Conservation (phyloP, 129 eudicot genomes). For the Lonicera japonica region DNA sequence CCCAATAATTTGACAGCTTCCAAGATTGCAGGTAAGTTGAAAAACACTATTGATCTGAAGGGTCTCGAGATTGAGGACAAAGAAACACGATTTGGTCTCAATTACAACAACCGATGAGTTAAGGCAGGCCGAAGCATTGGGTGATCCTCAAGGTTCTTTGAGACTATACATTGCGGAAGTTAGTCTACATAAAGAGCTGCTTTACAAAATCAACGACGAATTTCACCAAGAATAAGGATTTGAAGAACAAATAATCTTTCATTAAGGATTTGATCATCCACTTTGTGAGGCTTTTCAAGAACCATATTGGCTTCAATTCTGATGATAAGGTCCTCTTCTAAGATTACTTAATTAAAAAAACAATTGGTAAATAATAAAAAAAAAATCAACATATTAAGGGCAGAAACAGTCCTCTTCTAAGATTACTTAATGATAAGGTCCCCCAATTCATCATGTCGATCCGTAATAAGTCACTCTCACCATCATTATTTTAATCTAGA, state of each 20-base stretch:
- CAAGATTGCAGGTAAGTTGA: slow-evolving; percentile 54
- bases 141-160: too few species aligned
- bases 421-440: not conserved
- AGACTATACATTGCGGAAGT: too few species aligned
- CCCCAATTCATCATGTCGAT: too few species aligned
- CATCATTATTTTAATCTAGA: not conserved
- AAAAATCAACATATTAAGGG: not conserved
- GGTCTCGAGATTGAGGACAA: slow-evolving; percentile 51
- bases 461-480: too few species aligned
- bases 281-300: too few species aligned
- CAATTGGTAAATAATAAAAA: not conserved
- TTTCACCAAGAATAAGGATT: too few species aligned
- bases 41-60: slow-evolving; percentile 39
- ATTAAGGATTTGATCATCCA: too few species aligned
- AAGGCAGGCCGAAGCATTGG: slow-evolving; percentile 72
- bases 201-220: too few species aligned
- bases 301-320: too few species aligned
- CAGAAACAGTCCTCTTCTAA: not conserved
- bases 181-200: too few species aligned
- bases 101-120: slow-evolving; percentile 74
- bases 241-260: too few species aligned
- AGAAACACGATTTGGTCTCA: slow-evolving; percentile 75
- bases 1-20: slow-evolving; percentile 63
- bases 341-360: too few species aligned
- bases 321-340: not conserved